These are phyloP conservation scores for Trichophyton rubrum DNA, from an alignment of 2,329 filamentous ascomycete genomes.

Conservation along the genomic window DNA sequence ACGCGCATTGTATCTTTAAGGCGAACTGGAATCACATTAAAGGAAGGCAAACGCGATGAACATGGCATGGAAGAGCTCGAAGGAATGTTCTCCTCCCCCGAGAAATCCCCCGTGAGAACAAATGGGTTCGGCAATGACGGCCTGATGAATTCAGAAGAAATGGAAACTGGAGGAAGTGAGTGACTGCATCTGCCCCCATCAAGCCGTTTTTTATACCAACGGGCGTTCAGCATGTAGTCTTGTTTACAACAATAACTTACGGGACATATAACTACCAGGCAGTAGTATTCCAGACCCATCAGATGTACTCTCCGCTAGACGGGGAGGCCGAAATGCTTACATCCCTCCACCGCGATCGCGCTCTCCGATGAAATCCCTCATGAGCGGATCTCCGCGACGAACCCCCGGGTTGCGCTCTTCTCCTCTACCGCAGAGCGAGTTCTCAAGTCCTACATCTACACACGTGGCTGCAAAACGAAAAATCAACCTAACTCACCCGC, in stretches of 20 bases:
- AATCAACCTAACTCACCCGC: slow-evolving; percentile 14
- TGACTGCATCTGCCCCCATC: slow-evolving; percentile 6
- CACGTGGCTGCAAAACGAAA: slow-evolving; percentile 17
- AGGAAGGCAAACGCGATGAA: slow-evolving; percentile 74
- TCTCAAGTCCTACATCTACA: slow-evolving; percentile 29
- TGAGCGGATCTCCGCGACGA: slow-evolving; percentile 32
- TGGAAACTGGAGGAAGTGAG: slow-evolving; percentile 54
- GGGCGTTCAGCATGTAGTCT: neutral
- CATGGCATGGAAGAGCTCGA: slow-evolving; percentile 84
- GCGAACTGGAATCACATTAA: slow-evolving; percentile 76
- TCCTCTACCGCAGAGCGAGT: slow-evolving; percentile 25
- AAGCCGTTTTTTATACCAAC: neutral
- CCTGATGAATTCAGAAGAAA: slow-evolving; percentile 43
- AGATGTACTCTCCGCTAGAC: slow-evolving; percentile 28
- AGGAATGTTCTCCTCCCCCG: slow-evolving; percentile 77
- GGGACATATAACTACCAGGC: slow-evolving; percentile 17
- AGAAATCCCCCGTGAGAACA: slow-evolving; percentile 41
- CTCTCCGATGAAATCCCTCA: slow-evolving; percentile 35
- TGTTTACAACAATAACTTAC: neutral
- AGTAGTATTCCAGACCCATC: slow-evolving; percentile 31
- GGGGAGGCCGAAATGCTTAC: slow-evolving; percentile 24
- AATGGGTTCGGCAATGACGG: slow-evolving; percentile 31
- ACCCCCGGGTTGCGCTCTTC: slow-evolving; percentile 33
- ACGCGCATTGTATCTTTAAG: slow-evolving; percentile 35
- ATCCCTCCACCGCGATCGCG: slow-evolving; percentile 31